Percentiles rank a stretch among this genome's conserved stretches.
phyloP scores from a whole-genome alignment of 352 stramenopile species.

The Blastocystis sp. region DNA sequence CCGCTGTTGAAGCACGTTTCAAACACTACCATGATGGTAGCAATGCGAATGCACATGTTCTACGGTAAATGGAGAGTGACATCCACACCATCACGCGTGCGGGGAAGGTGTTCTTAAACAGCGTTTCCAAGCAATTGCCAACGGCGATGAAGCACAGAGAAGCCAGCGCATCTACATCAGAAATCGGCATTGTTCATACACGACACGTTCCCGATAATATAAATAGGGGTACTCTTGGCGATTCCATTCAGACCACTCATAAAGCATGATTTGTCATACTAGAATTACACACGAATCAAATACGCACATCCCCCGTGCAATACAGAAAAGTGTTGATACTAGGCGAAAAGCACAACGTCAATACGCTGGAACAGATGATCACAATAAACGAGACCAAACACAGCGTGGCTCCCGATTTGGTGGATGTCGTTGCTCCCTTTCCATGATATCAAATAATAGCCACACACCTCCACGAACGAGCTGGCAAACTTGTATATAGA shows the following conservation, averaged over 20 bases:
- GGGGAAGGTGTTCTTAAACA: background rate
- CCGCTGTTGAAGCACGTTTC: background rate
- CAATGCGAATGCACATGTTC: background rate
- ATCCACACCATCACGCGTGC: background rate
- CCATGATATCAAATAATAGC: too few species aligned
- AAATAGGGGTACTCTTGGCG: background rate
- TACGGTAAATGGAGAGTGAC: background rate
- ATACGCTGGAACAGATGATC: background rate
- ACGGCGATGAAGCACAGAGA: conserved; percentile 18
- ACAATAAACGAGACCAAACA: background rate
- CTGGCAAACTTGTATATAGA: too few species aligned
- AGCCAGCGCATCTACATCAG: background rate
- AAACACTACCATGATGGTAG: conserved; percentile 7
- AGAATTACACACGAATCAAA: background rate
- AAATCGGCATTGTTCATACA: background rate
- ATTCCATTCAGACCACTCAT: background rate
- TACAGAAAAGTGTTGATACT: background rate
- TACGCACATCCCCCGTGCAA: background rate
- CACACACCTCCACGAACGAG: too few species aligned
- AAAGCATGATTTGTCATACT: background rate
- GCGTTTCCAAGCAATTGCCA: conserved; percentile 32
- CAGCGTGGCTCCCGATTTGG: conserved; percentile 7
- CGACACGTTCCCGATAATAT: background rate
- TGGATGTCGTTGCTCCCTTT: conserved; percentile 42
- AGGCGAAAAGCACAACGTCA: background rate